Evolutionary conservation across 768 basidiomycete genomes (phyloP).

Genomic region (Rhizopogon vesiculosus): DNA sequence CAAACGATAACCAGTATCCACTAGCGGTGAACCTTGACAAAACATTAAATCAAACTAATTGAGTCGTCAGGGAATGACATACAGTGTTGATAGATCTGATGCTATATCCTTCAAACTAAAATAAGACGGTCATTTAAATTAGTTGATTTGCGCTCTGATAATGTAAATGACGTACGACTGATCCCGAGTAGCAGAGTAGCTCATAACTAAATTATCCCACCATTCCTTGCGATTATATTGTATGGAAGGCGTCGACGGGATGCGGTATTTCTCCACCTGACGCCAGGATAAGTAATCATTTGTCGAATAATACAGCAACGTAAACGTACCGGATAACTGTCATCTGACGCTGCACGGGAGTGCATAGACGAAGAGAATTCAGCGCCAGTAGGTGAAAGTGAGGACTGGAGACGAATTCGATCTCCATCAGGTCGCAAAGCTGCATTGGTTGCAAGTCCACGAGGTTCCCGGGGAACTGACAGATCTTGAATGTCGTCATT

Average conservation of each 20-base stretch:
- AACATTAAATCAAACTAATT: conserved; percentile 3
- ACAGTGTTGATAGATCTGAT: conserved; percentile 51
- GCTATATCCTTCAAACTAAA: conserved; percentile 44
- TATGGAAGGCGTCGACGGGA: conserved; percentile 21
- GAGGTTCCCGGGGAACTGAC: conserved; percentile 13
- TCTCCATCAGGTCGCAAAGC: conserved; percentile 20
- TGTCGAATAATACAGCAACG: too few relatives aligned
- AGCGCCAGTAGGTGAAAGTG: conserved; percentile 27
- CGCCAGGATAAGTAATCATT: conserved; percentile 5
- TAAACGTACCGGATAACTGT: conserved; percentile 22
- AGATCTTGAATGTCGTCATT: conserved; percentile 28
- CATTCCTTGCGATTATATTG: conserved; percentile 35
- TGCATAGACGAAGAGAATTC: conserved; percentile 24
- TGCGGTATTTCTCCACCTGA: conserved; percentile 21
- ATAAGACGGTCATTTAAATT: not conserved
- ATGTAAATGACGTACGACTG: conserved; percentile 33
- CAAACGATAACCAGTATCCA: conserved; percentile 64
- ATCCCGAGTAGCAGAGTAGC: conserved; percentile 35
- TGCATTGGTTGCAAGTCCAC: conserved; percentile 18
- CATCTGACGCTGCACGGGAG: conserved; percentile 22
- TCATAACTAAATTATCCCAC: conserved; percentile 45
- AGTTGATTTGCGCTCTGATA: not conserved
- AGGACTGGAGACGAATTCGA: conserved; percentile 22
- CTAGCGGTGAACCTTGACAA: conserved; percentile 55
- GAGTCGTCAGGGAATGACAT: conserved; percentile 13